These are phyloP conservation scores for Salix viminalis DNA, from an alignment of 345 rosid species.

Conservation along the genomic window DNA sequence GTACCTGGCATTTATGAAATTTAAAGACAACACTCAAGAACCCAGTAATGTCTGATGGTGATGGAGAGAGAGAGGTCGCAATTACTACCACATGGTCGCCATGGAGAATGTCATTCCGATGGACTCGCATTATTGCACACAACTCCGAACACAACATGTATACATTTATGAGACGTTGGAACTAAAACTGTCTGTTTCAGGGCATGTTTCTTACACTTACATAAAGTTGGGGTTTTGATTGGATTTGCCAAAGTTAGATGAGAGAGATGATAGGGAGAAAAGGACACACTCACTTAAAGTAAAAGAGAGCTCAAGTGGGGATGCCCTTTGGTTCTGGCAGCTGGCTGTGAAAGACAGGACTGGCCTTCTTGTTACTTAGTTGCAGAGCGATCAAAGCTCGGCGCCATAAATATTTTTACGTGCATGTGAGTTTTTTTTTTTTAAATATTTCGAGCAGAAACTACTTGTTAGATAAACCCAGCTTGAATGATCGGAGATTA, in stretches of 20 bases:
- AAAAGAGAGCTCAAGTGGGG: neutral
- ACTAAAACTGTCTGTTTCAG: constrained; percentile 8
- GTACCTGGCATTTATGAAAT: neutral
- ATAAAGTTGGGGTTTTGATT: constrained; percentile 28
- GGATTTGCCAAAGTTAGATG: constrained; percentile 26
- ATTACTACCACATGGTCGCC: constrained; percentile 3
- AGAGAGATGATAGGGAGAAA: constrained; percentile 16
- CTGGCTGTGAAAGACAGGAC: too few relatives aligned
- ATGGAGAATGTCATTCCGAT: constrained; percentile 1
- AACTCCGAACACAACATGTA: neutral
- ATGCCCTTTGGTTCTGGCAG: too few relatives aligned
- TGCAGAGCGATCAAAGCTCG: too few relatives aligned
- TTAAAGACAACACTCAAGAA: neutral
- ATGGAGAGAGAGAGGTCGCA: neutral
- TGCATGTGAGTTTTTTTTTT: too few relatives aligned
- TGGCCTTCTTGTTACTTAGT: too few relatives aligned
- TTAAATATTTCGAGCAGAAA: too few relatives aligned
- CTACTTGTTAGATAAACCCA: too few relatives aligned
- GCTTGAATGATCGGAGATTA: too few relatives aligned
- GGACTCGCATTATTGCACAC: too few relatives aligned
- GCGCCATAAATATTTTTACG: too few relatives aligned
- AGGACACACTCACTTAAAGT: constrained; percentile 14
- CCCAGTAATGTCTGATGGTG: neutral
- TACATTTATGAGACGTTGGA: constrained; percentile 11
- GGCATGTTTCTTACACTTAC: constrained; percentile 6